phyloP scores from a whole-genome alignment of 495 filamentous ascomycete genomes.

The Thozetella sp. region DNA sequence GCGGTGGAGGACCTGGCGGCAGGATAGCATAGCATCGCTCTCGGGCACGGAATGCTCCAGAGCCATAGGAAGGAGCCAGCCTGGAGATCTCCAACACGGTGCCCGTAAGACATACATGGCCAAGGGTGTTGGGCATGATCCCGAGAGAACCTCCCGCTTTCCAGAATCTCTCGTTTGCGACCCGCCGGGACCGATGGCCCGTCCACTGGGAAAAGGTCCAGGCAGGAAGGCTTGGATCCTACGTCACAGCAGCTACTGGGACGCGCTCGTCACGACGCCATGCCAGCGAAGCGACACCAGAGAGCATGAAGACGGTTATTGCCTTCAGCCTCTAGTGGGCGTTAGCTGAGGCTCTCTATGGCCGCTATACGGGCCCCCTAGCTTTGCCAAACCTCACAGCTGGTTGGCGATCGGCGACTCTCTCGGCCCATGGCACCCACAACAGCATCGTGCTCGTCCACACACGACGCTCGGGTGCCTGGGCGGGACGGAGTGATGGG shows the following conservation, averaged over 20 bases:
- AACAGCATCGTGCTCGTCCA: background rate
- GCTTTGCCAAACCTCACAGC: background rate
- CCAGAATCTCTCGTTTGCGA: background rate
- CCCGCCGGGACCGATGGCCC: background rate
- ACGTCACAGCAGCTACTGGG: background rate
- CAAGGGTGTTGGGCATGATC: background rate
- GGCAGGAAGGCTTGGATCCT: background rate
- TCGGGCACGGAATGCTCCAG: background rate
- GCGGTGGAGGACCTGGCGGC: background rate
- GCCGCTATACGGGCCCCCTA: background rate
- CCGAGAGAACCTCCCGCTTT: background rate
- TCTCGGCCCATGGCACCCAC: slow-evolving; percentile 1
- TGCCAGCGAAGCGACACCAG: background rate
- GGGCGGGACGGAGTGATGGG: background rate
- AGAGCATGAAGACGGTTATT: slow-evolving; percentile 1
- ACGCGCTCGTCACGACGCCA: background rate
- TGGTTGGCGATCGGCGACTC: slow-evolving; percentile 1
- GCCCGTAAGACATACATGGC: background rate
- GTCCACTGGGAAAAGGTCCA: background rate
- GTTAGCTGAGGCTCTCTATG: background rate
- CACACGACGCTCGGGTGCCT: background rate
- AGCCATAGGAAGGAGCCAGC: background rate
- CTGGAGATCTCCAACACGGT: background rate
- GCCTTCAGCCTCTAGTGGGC: background rate
- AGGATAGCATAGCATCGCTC: background rate